phyloP scores from a whole-genome alignment of 1,139 yeast species.

The Candida tunisiensis region DNA sequence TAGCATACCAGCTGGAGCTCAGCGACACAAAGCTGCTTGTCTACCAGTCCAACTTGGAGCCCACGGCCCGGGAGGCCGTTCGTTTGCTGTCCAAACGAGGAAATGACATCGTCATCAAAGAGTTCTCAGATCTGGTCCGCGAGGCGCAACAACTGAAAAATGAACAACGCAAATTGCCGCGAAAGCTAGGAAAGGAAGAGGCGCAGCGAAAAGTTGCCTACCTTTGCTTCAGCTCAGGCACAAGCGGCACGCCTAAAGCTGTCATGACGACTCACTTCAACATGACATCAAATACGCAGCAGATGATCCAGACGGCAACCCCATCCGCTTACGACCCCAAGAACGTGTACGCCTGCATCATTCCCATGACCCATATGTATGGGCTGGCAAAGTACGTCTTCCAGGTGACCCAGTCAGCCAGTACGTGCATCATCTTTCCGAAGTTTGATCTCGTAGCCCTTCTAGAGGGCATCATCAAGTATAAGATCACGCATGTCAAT shows the following conservation, averaged over 20 bases:
- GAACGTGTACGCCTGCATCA: slow-evolving; percentile 3
- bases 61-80: slow-evolving; percentile 15
- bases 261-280: slow-evolving; percentile 42
- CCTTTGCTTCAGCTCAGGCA: slow-evolving; percentile 52
- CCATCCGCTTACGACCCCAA: slow-evolving; percentile 3
- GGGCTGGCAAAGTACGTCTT: slow-evolving; percentile 16
- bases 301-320: slow-evolving; percentile 5
- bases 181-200: too few relatives aligned
- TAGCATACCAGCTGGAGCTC: slow-evolving; percentile 17
- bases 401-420: slow-evolving; percentile 9
- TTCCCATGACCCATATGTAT: slow-evolving; percentile 24
- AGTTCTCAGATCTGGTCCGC: slow-evolving; percentile 2
- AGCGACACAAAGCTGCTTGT: slow-evolving; percentile 15
- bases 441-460: slow-evolving; percentile 17
- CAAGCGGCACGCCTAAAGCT: slow-evolving; percentile 63
- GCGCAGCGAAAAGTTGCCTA: slow-evolving; percentile 14
- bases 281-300: slow-evolving; percentile 16
- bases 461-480: slow-evolving; percentile 12
- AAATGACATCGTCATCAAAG: slow-evolving; percentile 1
- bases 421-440: slow-evolving; percentile 14
- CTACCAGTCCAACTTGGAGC: slow-evolving; percentile 8
- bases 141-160: slow-evolving; percentile 6
- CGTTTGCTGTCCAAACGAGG: too few relatives aligned
- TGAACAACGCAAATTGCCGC: too few relatives aligned
- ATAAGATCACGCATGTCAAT: slow-evolving; percentile 12